A percentile compares a stretch with the other conserved stretches of the same genome.
Evolutionary conservation across 768 basidiomycete species (phyloP).

Genomic region (Leccinum imitatum): DNA sequence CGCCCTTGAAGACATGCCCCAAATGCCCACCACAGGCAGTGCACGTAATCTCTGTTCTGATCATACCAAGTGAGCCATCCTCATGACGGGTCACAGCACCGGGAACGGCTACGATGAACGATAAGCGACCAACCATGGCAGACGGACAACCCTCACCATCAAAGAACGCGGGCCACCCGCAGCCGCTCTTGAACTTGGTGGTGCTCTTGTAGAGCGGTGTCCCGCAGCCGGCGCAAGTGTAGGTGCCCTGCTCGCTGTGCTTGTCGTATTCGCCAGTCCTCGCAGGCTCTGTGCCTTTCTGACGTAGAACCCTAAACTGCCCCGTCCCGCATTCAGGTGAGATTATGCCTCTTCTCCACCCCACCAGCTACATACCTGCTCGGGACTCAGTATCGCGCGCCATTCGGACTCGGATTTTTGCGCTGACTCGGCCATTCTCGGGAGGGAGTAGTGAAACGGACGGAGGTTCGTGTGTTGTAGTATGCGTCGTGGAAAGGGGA

Average conservation of each 20-base stretch:
- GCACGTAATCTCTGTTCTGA: constrained; percentile 84
- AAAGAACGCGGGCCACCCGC: constrained; percentile 98
- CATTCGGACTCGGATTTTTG: constrained; percentile 75
- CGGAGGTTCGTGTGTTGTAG: not conserved
- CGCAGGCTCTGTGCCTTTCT: constrained; percentile 84
- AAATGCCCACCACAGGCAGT: constrained; percentile 91
- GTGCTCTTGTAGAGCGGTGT: constrained; percentile 84
- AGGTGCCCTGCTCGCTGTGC: constrained; percentile 62
- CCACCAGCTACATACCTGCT: constrained; percentile 56
- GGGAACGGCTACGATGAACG: constrained; percentile 64
- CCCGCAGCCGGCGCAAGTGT: constrained; percentile 76
- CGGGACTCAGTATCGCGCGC: constrained; percentile 74
- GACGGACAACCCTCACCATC: constrained; percentile 56
- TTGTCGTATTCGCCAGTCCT: constrained; percentile 83
- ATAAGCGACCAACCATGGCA: not conserved
- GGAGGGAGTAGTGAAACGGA: constrained; percentile 4
- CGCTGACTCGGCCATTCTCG: constrained; percentile 23
- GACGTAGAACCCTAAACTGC: constrained; percentile 81
- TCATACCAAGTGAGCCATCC: constrained; percentile 64
- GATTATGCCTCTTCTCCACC: not conserved
- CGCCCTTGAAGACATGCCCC: constrained; percentile 95
- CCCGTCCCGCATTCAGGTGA: not conserved
- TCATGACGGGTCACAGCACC: constrained; percentile 82
- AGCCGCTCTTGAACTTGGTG: constrained; percentile 91
- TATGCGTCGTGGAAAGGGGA: not conserved